Evolutionary conservation across 2,329 filamentous ascomycete species (phyloP), one percentile per base, ranked within the genome.

Genomic region (Dothidotthia symphoricarpi): DNA sequence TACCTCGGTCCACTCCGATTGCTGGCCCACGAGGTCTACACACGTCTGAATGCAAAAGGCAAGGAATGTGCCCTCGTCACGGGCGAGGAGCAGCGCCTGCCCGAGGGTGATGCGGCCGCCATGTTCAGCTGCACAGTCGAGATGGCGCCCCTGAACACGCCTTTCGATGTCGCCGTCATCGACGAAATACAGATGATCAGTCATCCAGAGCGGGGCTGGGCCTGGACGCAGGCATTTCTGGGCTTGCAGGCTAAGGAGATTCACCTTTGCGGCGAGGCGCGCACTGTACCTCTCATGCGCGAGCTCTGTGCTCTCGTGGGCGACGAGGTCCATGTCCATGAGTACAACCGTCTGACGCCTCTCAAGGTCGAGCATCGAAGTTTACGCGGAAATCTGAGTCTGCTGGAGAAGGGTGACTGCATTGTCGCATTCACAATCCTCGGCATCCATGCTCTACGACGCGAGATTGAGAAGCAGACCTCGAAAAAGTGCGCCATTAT

Each of bases 111-210:
- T 13, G 41, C 34, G 0, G 54, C 67, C 3, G 57, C 75, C 44
- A 83, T 95, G 58, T 78, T 77, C 40, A 91, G 88, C 60, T 96
- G 93, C 61, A 98, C 93, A 0, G 93, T 98, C 3, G 93, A 98
- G 66, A 98, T 98, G 84, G 76, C 83, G 16, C 78, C 78, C 6
- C 51, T 81, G 14, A 74, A 75, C 32, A 67, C 60, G 75, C n/a
- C 76, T 70, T 52, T 87, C 19, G 91, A 97, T 28, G 90, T 98
- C 24, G 91, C 88, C 1, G 91, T 98, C 51, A 91, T 98, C 47
- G 93, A 98, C 61, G 93, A 98, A 70, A 97, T 98, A 40, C 93
- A 98, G 68, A 97, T 98, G 93, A 88, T 98, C 51, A 83, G 81
- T 12, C 83, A 89, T 56, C 46, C 64, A 0, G 80, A 88, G 0